Conservation (phyloP, 306 rosid genomes). For the Vigna reflexopilosa region DNA sequence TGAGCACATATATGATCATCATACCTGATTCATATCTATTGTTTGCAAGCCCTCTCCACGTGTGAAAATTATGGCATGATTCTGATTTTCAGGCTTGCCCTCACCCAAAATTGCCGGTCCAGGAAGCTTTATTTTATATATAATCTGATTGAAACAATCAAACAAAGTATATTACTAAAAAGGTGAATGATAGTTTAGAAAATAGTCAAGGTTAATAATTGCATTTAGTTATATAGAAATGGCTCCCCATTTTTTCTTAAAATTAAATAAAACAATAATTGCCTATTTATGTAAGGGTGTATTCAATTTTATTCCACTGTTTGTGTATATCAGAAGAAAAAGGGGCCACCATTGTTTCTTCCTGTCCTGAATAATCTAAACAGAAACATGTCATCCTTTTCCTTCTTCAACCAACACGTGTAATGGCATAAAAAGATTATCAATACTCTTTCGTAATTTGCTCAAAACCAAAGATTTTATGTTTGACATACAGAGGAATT, state of each 20-base stretch:
- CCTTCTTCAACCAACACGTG: background rate
- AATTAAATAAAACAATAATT: background rate
- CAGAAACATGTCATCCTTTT: background rate
- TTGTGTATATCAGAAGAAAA: background rate
- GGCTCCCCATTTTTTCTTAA: background rate
- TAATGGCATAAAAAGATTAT: background rate
- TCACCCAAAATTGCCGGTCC: slow-evolving; percentile 98
- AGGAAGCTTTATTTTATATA: slow-evolving; percentile 94
- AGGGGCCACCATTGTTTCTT: background rate
- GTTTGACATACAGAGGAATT: background rate
- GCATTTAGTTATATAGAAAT: slow-evolving; percentile 9
- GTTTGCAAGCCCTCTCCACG: slow-evolving; percentile 99
- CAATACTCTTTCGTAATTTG: slow-evolving; percentile 1
- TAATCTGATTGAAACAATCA: slow-evolving; percentile 60
- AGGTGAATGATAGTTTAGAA: slow-evolving; percentile 4
- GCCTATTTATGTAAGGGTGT: background rate
- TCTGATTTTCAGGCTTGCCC: slow-evolving; percentile 99
- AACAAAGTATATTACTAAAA: slow-evolving; percentile 2
- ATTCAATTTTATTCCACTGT: background rate
- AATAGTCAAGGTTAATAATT: slow-evolving; percentile 20
- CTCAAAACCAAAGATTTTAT: background rate
- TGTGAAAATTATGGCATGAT: slow-evolving; percentile 94
- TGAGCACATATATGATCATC: background rate
- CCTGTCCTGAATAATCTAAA: background rate
- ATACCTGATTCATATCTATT: slow-evolving; percentile 99